Percentiles rank a stretch among this genome's conserved stretches.
Conservation (phyloP, 2,329 filamentous ascomycete species). For the Aspergillus nomiae region DNA sequence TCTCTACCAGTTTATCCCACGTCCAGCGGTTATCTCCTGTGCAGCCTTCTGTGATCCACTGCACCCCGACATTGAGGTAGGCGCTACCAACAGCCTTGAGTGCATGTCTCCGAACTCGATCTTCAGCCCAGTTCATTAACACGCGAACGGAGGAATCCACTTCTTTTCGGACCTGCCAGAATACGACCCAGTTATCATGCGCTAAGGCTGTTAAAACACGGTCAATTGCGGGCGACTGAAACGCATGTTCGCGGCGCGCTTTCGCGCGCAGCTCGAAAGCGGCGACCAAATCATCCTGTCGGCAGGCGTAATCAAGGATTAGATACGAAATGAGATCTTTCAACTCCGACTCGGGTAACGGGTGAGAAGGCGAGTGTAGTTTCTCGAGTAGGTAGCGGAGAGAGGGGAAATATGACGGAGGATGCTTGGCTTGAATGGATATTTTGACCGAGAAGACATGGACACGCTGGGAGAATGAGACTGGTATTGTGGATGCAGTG, state of each 20-base stretch:
- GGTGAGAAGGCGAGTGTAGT: slow-evolving; percentile 66
- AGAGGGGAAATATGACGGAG: slow-evolving; percentile 87
- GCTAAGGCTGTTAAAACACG: slow-evolving; percentile 69
- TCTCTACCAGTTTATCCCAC: slow-evolving; percentile 71
- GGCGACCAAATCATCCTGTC: slow-evolving; percentile 71
- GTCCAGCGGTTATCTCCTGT: slow-evolving; percentile 47
- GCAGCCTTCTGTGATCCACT: slow-evolving; percentile 63
- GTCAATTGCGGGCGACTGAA: slow-evolving; percentile 70
- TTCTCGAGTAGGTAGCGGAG: slow-evolving; percentile 74
- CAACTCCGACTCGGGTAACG: slow-evolving; percentile 71
- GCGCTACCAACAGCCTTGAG: slow-evolving; percentile 83
- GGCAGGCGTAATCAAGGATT: slow-evolving; percentile 85
- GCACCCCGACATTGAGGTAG: slow-evolving; percentile 77
- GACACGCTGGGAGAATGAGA: slow-evolving; percentile 81
- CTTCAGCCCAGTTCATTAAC: slow-evolving; percentile 79
- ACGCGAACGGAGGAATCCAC: slow-evolving; percentile 80
- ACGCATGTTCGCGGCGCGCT: slow-evolving; percentile 52
- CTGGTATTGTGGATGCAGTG: slow-evolving; percentile 67
- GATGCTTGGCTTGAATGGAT: slow-evolving; percentile 76
- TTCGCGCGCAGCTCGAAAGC: slow-evolving; percentile 68
- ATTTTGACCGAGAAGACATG: slow-evolving; percentile 91
- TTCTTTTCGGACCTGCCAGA: slow-evolving; percentile 68
- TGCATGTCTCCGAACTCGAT: slow-evolving; percentile 71
- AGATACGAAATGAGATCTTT: slow-evolving; percentile 79
- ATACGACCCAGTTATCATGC: slow-evolving; percentile 79